Evolutionary conservation across 2,329 filamentous ascomycete genomes (phyloP), one percentile per base, ranked within the genome.

Genomic region (Pseudogymnoascus sp.): DNA sequence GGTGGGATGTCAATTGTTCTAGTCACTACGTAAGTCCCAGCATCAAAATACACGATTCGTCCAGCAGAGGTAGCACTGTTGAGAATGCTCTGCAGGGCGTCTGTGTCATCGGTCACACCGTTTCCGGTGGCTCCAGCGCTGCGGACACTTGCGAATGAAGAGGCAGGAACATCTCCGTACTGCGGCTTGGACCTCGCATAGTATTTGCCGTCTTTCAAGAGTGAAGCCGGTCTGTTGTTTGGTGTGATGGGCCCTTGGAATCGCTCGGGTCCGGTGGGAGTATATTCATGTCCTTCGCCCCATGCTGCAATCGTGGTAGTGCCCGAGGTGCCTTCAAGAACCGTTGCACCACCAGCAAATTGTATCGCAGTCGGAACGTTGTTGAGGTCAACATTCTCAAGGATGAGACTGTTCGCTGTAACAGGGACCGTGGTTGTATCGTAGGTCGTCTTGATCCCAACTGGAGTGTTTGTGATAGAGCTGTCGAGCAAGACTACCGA

Each of bases 311-410:
- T 80, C 63, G 83, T 80, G 55, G 79, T 76, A 66, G 86, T 85
- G 61, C 89, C 89, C 12, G 59, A 57, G 66, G 86, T 86, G 1
- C 77, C 74, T 26, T 95, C 79, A 35, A 95, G 76, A 3, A 76
- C 74, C 3, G 74, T 72, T 45, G 79, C 75, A 38, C 83, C 84
- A 63, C 75, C 77, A 18, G 75, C 72, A 64, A 79, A 79, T 67
- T 79, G 70, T 60, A 96, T 81, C 23, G 88, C 89, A 15, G 80
- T 78, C 2, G 79, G 76, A 56, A 89, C 83, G 58, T 78, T 77
- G 65, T 73, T 75, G 74, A 96, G 89, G 73, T 95, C 88, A 37
- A 94, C 88, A 66, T 96, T 96, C 75, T 95, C 88, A 4, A 96
- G 72, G 65, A 95, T 79, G 48, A 96, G 79, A 8, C 88, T 89